Evolutionary conservation across 768 basidiomycete genomes (phyloP).

Genomic region (Cystofilobasidium macerans): DNA sequence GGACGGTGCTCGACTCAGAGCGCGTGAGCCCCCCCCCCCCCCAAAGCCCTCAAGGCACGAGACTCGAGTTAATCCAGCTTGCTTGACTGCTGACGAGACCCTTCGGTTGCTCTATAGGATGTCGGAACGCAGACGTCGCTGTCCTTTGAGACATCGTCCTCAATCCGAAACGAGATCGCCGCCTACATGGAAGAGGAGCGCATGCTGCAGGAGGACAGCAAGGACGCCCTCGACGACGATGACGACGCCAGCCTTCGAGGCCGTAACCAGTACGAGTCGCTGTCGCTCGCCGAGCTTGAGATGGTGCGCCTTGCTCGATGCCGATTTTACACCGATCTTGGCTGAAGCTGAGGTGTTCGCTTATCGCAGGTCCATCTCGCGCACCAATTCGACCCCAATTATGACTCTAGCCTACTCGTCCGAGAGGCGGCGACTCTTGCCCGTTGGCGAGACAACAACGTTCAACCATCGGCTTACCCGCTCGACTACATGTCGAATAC

Average conservation of each 20-base stretch:
- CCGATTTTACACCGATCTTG: not conserved
- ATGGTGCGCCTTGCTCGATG: not conserved
- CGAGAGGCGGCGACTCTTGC: slow-evolving; percentile 15
- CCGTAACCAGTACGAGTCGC: not conserved
- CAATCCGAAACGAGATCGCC: slow-evolving; percentile 19
- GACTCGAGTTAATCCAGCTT: no score
- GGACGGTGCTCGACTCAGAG: slow-evolving; percentile 15
- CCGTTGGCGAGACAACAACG: slow-evolving; percentile 13
- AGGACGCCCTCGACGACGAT: slow-evolving; percentile 5
- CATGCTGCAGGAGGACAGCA: slow-evolving; percentile 20
- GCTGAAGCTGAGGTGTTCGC: not conserved
- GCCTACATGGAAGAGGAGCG: slow-evolving; percentile 23
- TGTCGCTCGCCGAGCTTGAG: not conserved
- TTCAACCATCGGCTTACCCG: not conserved
- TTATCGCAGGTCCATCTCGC: slow-evolving; percentile 11
- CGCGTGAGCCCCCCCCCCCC: not conserved
- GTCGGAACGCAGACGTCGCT: slow-evolving; percentile 21
- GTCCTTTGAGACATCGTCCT: slow-evolving; percentile 24
- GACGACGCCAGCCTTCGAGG: not conserved
- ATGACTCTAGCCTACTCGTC: slow-evolving; percentile 11
- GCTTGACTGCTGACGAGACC: not conserved
- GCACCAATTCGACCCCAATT: slow-evolving; percentile 25
- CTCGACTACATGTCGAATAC: slow-evolving; percentile 5
- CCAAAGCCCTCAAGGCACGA: not conserved
- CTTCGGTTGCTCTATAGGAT: not conserved